These are phyloP conservation scores for Conticribra guillardii DNA, from an alignment of 108 stramenopile genomes.

Conservation along the genomic window DNA sequence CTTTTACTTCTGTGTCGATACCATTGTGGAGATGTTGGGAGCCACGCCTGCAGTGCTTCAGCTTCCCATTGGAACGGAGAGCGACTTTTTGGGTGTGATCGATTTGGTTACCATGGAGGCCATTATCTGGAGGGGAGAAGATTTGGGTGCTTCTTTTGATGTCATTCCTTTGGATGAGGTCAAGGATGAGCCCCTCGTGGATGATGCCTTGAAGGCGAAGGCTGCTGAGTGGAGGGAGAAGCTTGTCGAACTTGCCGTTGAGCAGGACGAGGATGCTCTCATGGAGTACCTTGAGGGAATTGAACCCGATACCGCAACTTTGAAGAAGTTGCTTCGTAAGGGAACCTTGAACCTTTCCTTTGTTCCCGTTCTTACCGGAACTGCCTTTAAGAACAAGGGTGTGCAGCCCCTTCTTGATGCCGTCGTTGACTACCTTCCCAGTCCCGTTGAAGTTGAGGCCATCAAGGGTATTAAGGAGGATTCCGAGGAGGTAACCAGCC, in stretches of 20 bases:
- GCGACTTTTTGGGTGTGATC: conserved; percentile 94
- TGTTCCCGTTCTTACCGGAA: conserved; percentile 96
- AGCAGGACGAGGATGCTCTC: conserved; percentile 92
- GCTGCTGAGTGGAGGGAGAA: conserved; percentile 85
- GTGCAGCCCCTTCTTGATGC: conserved; percentile 98
- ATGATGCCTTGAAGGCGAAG: conserved; percentile 85
- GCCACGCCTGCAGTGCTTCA: conserved; percentile 94
- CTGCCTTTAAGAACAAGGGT: conserved; percentile 98
- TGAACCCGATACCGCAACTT: conserved; percentile 76
- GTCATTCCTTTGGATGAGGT: conserved; percentile 86
- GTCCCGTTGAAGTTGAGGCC: conserved; percentile 94
- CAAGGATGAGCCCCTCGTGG: conserved; percentile 87
- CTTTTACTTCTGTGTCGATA: conserved; percentile 95
- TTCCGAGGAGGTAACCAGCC: conserved; percentile 62
- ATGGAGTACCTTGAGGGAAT: conserved; percentile 89
- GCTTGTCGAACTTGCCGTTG: conserved; percentile 87
- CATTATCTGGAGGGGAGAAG: conserved; percentile 95
- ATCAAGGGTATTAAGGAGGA: conserved; percentile 88
- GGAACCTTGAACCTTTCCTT: conserved; percentile 87
- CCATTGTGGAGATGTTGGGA: conserved; percentile 91
- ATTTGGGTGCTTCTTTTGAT: conserved; percentile 95
- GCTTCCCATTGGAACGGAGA: conserved; percentile 93
- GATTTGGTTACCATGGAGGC: conserved; percentile 98
- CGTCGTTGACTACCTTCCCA: conserved; percentile 97
- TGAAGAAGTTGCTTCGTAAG: conserved; percentile 91